Conservation (phyloP, 345 rosid species). For the Populus alba region DNA sequence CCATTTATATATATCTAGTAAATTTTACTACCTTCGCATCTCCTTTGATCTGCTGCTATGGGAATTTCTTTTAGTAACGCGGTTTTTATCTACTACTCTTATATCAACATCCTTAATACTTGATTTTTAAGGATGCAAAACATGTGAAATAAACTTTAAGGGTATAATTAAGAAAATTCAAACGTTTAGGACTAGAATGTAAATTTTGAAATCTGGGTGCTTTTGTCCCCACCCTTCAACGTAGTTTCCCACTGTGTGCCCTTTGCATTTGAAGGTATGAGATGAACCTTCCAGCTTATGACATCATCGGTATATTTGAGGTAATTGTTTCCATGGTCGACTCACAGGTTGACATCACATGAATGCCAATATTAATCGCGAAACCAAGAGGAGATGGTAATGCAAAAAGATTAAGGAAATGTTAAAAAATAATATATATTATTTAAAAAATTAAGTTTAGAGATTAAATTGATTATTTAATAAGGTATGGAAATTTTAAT, state of each 20-base stretch:
- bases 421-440: too few species aligned
- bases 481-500: rapidly evolving
- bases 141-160: too few species aligned
- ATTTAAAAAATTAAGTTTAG: too few species aligned
- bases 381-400: neutral
- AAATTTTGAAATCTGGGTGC: too few species aligned
- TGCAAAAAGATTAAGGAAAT: too few species aligned
- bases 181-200: too few species aligned
- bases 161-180: too few species aligned
- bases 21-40: neutral
- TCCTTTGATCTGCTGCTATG: neutral
- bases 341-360: neutral
- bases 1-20: constrained; percentile 1
- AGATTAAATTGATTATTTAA: too few species aligned
- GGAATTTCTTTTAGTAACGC: neutral
- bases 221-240: too few species aligned
- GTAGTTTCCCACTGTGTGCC: neutral
- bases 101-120: neutral
- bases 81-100: constrained; percentile 1
- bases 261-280: neutral
- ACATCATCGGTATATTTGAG: too few species aligned
- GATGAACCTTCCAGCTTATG: neutral
- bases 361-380: constrained; percentile 9
- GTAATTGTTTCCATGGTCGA: too few species aligned
- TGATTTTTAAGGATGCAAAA: too few species aligned